These are phyloP conservation scores for Austroboletus novae-zelandiae DNA, from an alignment of 1,284 basidiomycete genomes.

Conservation along the genomic window DNA sequence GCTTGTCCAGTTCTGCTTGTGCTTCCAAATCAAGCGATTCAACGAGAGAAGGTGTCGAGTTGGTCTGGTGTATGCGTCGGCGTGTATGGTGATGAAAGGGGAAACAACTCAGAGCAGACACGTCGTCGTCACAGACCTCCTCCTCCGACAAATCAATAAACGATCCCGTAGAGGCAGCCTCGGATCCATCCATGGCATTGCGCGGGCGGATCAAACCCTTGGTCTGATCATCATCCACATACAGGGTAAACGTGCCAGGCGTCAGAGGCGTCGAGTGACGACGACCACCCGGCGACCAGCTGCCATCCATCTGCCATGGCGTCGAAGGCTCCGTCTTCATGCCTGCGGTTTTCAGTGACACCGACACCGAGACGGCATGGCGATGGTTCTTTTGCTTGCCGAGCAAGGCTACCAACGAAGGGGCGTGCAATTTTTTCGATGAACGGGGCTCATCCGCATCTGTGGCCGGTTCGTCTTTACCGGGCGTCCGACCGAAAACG, in stretches of 20 bases:
- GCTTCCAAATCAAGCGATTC: conserved; percentile 52
- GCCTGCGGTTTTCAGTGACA: conserved; percentile 13
- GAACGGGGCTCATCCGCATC: conserved; percentile 28
- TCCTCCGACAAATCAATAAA: conserved; percentile 71
- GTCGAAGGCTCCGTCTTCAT: conserved; percentile 24
- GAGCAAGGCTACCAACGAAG: conserved; percentile 24
- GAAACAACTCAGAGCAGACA: conserved; percentile 13
- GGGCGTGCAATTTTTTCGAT: conserved; percentile 24
- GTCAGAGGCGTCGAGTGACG: conserved; percentile 53
- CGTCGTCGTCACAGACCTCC: conserved; percentile 32
- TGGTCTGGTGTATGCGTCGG: conserved; percentile 28
- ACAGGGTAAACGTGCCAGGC: conserved; percentile 36
- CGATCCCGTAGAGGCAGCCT: conserved; percentile 42
- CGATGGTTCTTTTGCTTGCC: conserved; percentile 35
- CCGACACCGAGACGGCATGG: conserved; percentile 44
- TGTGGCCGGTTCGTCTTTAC: conserved; percentile 33
- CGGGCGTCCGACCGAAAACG: conserved; percentile 69
- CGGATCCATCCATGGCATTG: conserved; percentile 8
- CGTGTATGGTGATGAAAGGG: conserved; percentile 11
- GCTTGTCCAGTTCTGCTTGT: conserved; percentile 56
- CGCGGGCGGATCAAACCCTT: conserved; percentile 4
- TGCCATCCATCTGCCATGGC: conserved; percentile 24
- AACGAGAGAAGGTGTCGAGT: conserved; percentile 44
- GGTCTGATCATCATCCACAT: conserved; percentile 13
- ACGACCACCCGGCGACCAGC: conserved; percentile 33